A percentile compares a stretch with the other conserved stretches of the same genome.
These are phyloP conservation scores for Hylodesmum podocarpum DNA, from an alignment of 306 rosid species.

Conservation along the genomic window DNA sequence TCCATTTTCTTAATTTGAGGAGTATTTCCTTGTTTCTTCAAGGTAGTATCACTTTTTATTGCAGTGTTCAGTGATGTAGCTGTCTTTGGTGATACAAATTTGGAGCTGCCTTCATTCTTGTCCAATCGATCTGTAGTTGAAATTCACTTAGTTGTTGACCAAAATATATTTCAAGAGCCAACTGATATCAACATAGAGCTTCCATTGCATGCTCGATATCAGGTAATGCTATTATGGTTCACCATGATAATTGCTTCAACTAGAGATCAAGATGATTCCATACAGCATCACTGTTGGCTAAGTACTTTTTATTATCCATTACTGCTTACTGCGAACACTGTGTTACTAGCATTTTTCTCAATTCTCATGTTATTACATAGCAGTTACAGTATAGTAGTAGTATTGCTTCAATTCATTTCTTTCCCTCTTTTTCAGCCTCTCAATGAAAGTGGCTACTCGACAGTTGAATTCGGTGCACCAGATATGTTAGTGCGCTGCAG, in stretches of 20 bases:
- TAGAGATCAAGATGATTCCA: background rate
- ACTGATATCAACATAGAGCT: conserved; percentile 46
- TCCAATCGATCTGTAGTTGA: conserved; percentile 83
- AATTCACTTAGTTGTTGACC: conserved; percentile 60
- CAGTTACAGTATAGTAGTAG: background rate
- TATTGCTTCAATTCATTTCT: background rate
- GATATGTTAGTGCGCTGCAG: conserved; percentile 61
- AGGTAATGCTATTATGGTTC: conserved; percentile 45
- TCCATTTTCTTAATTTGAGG: background rate
- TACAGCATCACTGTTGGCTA: background rate
- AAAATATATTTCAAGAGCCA: conserved; percentile 29
- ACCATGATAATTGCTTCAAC: conserved; percentile 12
- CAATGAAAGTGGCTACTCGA: conserved; percentile 67
- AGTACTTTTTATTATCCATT: background rate
- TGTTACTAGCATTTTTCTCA: background rate
- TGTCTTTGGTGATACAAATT: conserved; percentile 88
- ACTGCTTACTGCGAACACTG: no score
- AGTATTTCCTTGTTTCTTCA: conserved; percentile 20
- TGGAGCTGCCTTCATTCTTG: conserved; percentile 80
- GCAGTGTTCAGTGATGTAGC: conserved; percentile 58
- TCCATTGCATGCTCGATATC: conserved; percentile 89
- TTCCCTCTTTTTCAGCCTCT: conserved; percentile 53
- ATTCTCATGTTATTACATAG: background rate
- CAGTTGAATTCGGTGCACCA: conserved; percentile 58
- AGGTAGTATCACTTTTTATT: conserved; percentile 7